Percentiles rank a stretch among this genome's conserved stretches.
These are phyloP conservation scores for Cladochytrium replicatum DNA, from an alignment of 192 early-diverging fungal species.

Conservation along the genomic window DNA sequence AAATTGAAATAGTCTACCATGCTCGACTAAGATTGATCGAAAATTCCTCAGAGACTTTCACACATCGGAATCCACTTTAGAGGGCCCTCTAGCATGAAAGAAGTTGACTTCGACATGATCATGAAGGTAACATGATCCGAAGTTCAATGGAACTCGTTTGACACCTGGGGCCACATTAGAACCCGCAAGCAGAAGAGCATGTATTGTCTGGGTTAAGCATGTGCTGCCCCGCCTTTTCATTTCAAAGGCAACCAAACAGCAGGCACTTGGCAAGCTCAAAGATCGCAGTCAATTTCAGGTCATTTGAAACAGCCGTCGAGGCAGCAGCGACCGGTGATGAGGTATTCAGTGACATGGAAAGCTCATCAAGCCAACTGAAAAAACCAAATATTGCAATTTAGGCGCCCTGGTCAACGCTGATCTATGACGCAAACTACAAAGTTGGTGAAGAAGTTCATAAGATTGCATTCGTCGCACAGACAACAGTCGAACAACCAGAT, in stretches of 20 bases:
- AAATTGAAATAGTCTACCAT: slow-evolving; percentile 1
- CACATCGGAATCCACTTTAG: slow-evolving; percentile 33
- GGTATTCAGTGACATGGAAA: background rate
- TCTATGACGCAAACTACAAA: slow-evolving; percentile 17
- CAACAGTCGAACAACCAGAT: too few species aligned
- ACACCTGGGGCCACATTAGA: slow-evolving; percentile 9
- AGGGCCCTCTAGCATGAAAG: slow-evolving; percentile 29
- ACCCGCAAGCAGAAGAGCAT: slow-evolving; percentile 27
- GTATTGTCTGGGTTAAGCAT: slow-evolving; percentile 27
- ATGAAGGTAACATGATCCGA: slow-evolving; percentile 25
- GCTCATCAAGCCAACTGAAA: slow-evolving; percentile 1
- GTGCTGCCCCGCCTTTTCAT: slow-evolving; percentile 11
- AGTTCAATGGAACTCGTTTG: background rate
- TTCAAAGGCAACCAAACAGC: slow-evolving; percentile 25
- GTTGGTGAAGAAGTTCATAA: background rate
- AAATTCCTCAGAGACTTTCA: slow-evolving; percentile 22
- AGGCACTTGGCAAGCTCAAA: slow-evolving; percentile 23
- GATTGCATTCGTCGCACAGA: slow-evolving; percentile 17
- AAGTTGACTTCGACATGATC: slow-evolving; percentile 33
- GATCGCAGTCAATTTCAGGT: slow-evolving; percentile 19
- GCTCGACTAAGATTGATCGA: background rate
- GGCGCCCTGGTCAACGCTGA: slow-evolving; percentile 9
- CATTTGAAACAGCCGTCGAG: slow-evolving; percentile 1
- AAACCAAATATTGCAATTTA: background rate
- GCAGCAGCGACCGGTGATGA: background rate